A percentile compares a stretch with the other conserved stretches of the same genome.
phyloP scores from a whole-genome alignment of 192 early-diverging fungal species.

The Ambispora gerdemannii region DNA sequence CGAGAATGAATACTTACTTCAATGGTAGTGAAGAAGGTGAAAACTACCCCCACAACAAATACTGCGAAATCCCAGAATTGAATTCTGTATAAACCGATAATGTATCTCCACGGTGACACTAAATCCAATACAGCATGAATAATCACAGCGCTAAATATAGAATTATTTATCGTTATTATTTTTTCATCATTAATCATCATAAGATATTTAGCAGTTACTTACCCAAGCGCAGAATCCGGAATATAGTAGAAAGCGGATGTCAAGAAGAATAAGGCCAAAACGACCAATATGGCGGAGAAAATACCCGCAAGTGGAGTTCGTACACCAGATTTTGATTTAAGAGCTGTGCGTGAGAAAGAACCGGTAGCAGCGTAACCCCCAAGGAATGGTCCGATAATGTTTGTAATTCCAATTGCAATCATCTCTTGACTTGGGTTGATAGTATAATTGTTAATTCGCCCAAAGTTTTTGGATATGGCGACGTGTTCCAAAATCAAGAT shows the following conservation, averaged over 20 bases:
- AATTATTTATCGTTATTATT: neutral
- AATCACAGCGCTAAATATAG: constrained; percentile 63
- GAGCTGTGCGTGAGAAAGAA: constrained; percentile 89
- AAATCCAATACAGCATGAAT: constrained; percentile 83
- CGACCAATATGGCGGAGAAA: constrained; percentile 74
- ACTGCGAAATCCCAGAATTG: constrained; percentile 56
- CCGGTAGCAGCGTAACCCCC: constrained; percentile 86
- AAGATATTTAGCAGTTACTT: too few relatives aligned
- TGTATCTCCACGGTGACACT: constrained; percentile 58
- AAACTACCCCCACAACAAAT: constrained; percentile 49
- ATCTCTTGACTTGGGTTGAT: constrained; percentile 86
- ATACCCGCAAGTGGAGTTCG: constrained; percentile 76
- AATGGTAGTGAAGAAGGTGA: constrained; percentile 60
- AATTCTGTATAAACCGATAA: constrained; percentile 65
- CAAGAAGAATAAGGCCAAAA: constrained; percentile 77
- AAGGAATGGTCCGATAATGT: constrained; percentile 84
- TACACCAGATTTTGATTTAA: constrained; percentile 88
- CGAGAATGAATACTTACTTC: constrained; percentile 38
- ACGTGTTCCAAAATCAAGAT: constrained; percentile 87
- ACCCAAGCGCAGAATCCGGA: constrained; percentile 69
- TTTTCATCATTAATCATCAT: neutral
- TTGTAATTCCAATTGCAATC: constrained; percentile 84
- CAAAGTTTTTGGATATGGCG: constrained; percentile 85
- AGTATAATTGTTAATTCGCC: constrained; percentile 79
- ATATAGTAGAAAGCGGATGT: constrained; percentile 86